Evolutionary conservation across 1,284 basidiomycete genomes (phyloP), one percentile per base, ranked within the genome.

Genomic region (Jaminaea rosea): DNA sequence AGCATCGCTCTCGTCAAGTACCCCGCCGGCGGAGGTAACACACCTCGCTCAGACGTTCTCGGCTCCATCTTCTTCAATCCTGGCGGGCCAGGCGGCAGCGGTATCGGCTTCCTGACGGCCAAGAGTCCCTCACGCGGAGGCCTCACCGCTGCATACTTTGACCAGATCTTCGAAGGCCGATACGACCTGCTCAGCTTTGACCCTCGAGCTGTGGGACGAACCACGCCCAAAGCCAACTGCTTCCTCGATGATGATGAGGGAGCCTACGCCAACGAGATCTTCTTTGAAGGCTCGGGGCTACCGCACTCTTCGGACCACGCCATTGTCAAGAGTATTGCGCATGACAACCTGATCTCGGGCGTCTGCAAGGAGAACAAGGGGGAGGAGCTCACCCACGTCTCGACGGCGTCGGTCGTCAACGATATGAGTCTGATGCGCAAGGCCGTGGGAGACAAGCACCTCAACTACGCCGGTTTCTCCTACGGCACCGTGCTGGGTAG

Each of bases 401-500:
- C 19, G 13, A 51, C 46, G 8, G 17, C 23, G 3, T 10, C 27
- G 8, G 51, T 47, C 17, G 44, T 34, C 29, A 31, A 57, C 0
- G 62, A 64, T 46, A 56, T 64, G 59, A 49, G 56, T 44, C 55
- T 66, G 7, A 46, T 66, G 10, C 53, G 58, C 52, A 59, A 53
- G 13, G 57, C 53, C 47, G 49, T 62, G 42, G 55, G 60, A 15
- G 62, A 64, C 28, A 23, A 55, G 26, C 28, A 36, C 13, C 52
- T 66, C 49, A 53, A 59, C 51, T 64, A 59, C 44, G 59, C 56
- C 56, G 62, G 63, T 27, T 59, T 66, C 52, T 54, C 50, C 49
- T 64, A 64, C 42, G 62, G 63, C n/a, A 62, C 62, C 28, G 62
- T 58, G 9, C 53, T 66, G 17, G 62, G 63, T 21, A 54, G 52